These are phyloP conservation scores for Ogataea zsoltii DNA, from an alignment of 805 yeast genomes.

Conservation along the genomic window DNA sequence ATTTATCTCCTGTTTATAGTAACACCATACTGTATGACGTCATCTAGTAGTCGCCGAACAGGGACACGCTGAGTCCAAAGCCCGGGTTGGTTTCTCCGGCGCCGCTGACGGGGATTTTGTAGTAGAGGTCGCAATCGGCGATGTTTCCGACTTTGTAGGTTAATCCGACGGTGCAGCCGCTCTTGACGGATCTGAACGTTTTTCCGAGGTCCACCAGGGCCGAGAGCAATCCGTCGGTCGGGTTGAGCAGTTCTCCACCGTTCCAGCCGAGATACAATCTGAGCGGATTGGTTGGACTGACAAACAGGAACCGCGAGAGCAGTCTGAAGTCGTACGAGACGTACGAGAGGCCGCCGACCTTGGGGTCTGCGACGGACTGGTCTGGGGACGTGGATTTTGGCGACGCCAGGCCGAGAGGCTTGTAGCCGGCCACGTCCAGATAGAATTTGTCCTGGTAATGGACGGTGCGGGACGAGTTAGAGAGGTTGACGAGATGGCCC, in stretches of 20 bases:
- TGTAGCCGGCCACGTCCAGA: conserved; percentile 42
- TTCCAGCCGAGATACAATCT: conserved; percentile 64
- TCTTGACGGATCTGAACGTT: conserved; percentile 13
- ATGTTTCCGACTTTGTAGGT: conserved; percentile 57
- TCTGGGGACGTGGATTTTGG: neutral
- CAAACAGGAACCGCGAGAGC: conserved; percentile 61
- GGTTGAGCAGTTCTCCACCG: conserved; percentile 58
- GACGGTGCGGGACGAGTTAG: conserved; percentile 33
- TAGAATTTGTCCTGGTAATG: conserved; percentile 80
- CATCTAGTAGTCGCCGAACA: conserved; percentile 28
- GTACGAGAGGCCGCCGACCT: conserved; percentile 31
- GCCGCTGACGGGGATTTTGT: conserved; percentile 59
- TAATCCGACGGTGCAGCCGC: conserved; percentile 52
- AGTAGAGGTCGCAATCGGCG: conserved; percentile 67
- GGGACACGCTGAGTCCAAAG: conserved; percentile 35
- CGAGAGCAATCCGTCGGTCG: conserved; percentile 17
- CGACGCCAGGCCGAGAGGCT: conserved; percentile 20
- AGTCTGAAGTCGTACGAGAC: conserved; percentile 30
- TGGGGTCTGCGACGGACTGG: conserved; percentile 7
- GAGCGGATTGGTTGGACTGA: conserved; percentile 48
- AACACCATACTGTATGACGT: neutral
- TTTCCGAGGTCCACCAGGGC: conserved; percentile 17
- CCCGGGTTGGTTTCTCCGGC: conserved; percentile 55
- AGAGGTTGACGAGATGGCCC: conserved; percentile 55
- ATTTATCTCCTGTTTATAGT: conserved; percentile 13